Percentiles rank a stretch among this genome's conserved stretches.
Evolutionary conservation across 768 basidiomycete species (phyloP).

Genomic region (Mycena pura): DNA sequence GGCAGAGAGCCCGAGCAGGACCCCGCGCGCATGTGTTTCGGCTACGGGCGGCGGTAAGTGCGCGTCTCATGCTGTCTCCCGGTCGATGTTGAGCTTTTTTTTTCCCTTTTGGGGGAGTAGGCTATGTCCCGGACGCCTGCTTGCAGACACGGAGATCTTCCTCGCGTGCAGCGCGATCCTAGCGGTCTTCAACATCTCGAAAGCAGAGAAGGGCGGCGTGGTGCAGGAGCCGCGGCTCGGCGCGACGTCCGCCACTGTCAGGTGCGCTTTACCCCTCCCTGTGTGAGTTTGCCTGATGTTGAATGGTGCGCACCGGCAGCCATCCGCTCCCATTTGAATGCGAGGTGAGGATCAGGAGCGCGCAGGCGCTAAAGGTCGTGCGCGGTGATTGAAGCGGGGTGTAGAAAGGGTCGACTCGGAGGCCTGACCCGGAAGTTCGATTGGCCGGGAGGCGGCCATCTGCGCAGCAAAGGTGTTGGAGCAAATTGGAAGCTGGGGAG

Average conservation of each 20-base stretch:
- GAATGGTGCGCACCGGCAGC: neutral
- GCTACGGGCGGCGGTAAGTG: constrained; percentile 17
- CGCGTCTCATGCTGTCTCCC: too few relatives aligned
- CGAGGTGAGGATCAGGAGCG: neutral
- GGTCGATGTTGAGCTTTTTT: too few relatives aligned
- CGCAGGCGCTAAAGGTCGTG: neutral
- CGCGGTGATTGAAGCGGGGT: constrained; percentile 2
- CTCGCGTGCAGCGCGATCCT: constrained; percentile 7
- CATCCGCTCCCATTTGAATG: neutral
- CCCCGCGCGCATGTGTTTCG: constrained; percentile 5
- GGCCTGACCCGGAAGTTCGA: too few relatives aligned
- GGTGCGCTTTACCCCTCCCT: neutral
- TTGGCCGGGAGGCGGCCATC: too few relatives aligned
- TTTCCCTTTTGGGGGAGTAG: neutral
- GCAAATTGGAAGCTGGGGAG: too few relatives aligned
- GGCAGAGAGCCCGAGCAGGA: constrained; percentile 2
- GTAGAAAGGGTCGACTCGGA: too few relatives aligned
- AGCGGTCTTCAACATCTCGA: constrained; percentile 12
- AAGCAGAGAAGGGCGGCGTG: neutral
- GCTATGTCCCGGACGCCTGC: constrained; percentile 1
- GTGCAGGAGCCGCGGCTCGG: neutral
- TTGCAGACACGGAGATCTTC: neutral
- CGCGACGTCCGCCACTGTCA: constrained; percentile 1
- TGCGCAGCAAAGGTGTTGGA: too few relatives aligned
- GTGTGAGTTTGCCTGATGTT: too few relatives aligned